Conservation (phyloP, 228 moss, liverwort and hornwort genomes). For the Sphagnum fallax region DNA sequence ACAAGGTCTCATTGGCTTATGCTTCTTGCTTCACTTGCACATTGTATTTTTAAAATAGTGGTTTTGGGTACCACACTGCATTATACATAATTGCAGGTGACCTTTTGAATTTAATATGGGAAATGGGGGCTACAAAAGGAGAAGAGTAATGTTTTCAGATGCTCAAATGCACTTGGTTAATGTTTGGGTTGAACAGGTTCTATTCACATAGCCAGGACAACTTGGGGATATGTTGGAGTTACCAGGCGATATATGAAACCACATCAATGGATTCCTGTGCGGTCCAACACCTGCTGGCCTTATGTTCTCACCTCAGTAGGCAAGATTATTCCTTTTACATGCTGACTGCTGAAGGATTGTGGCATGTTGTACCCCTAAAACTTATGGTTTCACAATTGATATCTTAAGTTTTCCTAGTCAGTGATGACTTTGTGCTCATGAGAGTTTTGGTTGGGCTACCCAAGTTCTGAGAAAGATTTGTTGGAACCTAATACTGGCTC, state of each 20-base stretch:
- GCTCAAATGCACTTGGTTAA: too few species aligned
- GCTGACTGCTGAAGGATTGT: not conserved
- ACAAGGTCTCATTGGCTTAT: too few species aligned
- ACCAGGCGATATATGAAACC: constrained; percentile 89
- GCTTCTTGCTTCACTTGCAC: too few species aligned
- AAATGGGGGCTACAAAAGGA: too few species aligned
- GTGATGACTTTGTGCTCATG: constrained; percentile 4
- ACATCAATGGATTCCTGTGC: constrained; percentile 77
- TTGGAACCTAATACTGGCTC: constrained; percentile 84
- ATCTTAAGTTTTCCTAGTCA: not conserved
- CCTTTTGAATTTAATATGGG: too few species aligned
- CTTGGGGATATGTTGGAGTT: constrained; percentile 86
- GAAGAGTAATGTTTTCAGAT: too few species aligned
- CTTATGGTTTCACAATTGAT: too few species aligned
- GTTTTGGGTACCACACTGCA: too few species aligned
- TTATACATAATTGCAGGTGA: too few species aligned
- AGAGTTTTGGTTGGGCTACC: constrained; percentile 3
- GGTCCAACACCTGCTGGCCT: constrained; percentile 3
- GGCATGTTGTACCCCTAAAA: too few species aligned
- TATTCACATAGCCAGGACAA: constrained; percentile 80
- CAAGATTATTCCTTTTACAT: not conserved
- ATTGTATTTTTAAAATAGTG: too few species aligned
- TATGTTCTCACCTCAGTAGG: not conserved
- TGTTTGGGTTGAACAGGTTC: constrained; percentile 46
- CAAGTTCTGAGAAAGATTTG: constrained; percentile 87